Evolutionary conservation across 2,329 filamentous ascomycete genomes (phyloP).

Genomic region (Microdochium nivale): DNA sequence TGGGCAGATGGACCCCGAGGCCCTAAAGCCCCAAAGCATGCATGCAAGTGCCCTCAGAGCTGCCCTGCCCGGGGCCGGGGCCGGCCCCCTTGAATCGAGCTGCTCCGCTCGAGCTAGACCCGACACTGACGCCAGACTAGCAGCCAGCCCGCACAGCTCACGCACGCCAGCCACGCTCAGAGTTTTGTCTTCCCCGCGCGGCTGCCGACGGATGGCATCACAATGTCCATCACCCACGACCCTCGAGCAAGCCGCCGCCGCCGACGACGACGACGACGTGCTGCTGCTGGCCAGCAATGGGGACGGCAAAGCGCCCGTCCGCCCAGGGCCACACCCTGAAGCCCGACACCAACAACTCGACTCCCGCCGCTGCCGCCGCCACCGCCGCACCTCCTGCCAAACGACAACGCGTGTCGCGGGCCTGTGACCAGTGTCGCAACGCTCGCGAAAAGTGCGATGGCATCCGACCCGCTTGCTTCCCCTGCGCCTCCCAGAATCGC

Average conservation of each 20-base stretch:
- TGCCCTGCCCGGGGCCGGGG: no score
- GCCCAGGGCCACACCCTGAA: conserved; percentile 17
- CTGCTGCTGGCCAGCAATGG: not conserved
- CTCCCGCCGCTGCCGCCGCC: conserved; percentile 5
- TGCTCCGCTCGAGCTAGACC: no score
- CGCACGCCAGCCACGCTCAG: no score
- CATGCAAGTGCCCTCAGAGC: no score
- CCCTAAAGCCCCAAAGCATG: no score
- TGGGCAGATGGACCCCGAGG: no score
- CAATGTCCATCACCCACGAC: not conserved
- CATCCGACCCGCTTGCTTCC: conserved; percentile 55
- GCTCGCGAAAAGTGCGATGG: conserved; percentile 69
- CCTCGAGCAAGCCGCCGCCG: no score
- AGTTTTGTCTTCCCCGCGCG: no score
- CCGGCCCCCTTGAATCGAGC: no score
- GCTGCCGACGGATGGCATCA: not conserved
- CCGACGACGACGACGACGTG: conserved; percentile 2
- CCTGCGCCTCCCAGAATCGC: conserved; percentile 54
- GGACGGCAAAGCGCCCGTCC: not conserved
- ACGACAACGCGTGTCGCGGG: conserved; percentile 57
- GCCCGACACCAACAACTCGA: conserved; percentile 11
- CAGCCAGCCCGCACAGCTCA: no score
- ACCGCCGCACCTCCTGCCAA: conserved; percentile 31
- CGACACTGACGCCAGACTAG: no score
- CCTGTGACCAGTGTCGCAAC: conserved; percentile 60